phyloP scores from a whole-genome alignment of 1,284 basidiomycete species.

The Takashimella koratensis region DNA sequence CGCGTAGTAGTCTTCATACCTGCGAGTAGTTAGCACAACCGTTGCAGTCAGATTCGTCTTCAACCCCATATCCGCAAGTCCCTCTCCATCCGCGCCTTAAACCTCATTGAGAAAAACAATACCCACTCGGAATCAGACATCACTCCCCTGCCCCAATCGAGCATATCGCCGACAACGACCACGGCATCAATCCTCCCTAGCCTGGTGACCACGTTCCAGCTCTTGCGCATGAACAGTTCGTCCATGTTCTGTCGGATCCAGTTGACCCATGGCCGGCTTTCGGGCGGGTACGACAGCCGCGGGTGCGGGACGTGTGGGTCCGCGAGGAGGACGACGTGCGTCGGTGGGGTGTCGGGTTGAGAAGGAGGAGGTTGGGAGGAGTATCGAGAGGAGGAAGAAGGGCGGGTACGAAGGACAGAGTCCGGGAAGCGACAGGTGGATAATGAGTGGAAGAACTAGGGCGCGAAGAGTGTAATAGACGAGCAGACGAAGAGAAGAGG shows the following conservation, averaged over 20 bases:
- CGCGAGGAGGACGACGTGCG: constrained; percentile 67
- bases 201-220: constrained; percentile 62
- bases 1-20: constrained; percentile 59
- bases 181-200: constrained; percentile 64
- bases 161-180: constrained; percentile 76
- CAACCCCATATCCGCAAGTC: background rate
- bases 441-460: constrained; percentile 46
- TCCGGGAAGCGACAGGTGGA: constrained; percentile 49
- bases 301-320: constrained; percentile 71
- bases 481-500: too few species aligned
- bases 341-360: constrained; percentile 39
- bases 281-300: constrained; percentile 51
- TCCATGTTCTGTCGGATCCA: constrained; percentile 57
- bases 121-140: constrained; percentile 64
- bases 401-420: constrained; percentile 23
- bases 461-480: too few species aligned
- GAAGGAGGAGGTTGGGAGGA: constrained; percentile 7
- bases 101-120: too few species aligned
- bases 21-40: constrained; percentile 35
- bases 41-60: constrained; percentile 1
- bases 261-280: constrained; percentile 41
- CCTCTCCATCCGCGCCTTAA: background rate
- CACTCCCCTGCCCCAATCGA: constrained; percentile 63
- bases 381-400: constrained; percentile 10
- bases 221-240: constrained; percentile 68